Base-by-base conservation (phyloP, 2,329 filamentous ascomycete species). In the Monosporascus sp. region DNA sequence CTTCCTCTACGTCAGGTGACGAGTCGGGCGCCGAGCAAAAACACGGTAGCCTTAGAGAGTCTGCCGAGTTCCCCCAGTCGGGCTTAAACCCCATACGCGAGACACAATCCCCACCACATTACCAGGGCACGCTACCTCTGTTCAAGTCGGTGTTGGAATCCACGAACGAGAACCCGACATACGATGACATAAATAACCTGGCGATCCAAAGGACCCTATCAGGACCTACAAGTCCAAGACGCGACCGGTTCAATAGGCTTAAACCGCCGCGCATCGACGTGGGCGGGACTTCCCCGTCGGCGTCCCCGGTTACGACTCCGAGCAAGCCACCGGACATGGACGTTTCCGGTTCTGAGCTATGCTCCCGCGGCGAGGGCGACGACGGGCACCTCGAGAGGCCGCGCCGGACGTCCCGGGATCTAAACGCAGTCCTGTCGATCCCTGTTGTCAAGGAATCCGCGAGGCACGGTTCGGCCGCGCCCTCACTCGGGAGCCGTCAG, bases 91-190 rank as follows among this genome's bases (percentile, higher is more conserved):
- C 63, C 26, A 62, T 65, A 19, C 54, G 60, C 16, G 66, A 69
- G 20, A 62, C 66, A 40, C 68, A 66, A 7, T 66, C 68, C 7
- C 64, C 66, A 7, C 79, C 74, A 55, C 72, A 76, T 51, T 79
- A 78, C 59, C 66, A 80, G n/a, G 78, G 81, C 48, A 61, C 74
- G 1, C 79, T 82, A 74, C 77, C 80, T 1, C 69, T 75, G 2
- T 81, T 83, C 61, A 71, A 75, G 22, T 67, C 71, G 19, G 57
- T 72, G 14, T 57, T 67, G 7, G 69, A 71, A 24, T 50, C 54
- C 7, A 52, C 55, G 4, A 44, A 26, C 41, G 61, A 62, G 9
- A 66, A 65, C 48, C 26, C 59, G 9, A 43, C 31, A 7, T 50
- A 55, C 24, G 54, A 59, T 52, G 55, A 66, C 49, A 45, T 48